Base-by-base conservation (phyloP, 2,329 filamentous ascomycete genomes). In the Aquanectria penicillioides region DNA sequence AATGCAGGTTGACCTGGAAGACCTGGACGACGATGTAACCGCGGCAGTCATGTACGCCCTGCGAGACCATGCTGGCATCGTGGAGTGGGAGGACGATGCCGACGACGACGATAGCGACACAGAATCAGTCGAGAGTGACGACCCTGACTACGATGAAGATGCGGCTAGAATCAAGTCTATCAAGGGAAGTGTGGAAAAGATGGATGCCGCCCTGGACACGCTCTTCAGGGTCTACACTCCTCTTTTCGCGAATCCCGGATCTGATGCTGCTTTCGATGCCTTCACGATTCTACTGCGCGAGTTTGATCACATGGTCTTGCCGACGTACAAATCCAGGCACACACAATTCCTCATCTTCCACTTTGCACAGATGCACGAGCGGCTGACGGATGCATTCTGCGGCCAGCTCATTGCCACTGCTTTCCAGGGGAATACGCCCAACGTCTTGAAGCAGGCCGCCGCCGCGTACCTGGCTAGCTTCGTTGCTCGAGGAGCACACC, bases 311-410 rank as follows among this genome's bases (percentile, higher is more conserved):
- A 92, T 93, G 70, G 93, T 99, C 58, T 84, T 99, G 25, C 93
- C 94, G 4, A 96, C 93, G 12, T 93, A 95, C 73, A 92, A 93
- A 66, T 97, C 93, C 20, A 89, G 95, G 28, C 94, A 98, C 74
- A 93, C 93, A 0, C 95, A 99, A 71, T 99, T 98, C 69, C 86
- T 99, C 43, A 84, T 98, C 47, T 99, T 99, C 77, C 94, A 97
- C 77, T 97, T 97, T 73, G 91, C 92, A 13, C 94, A 99, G 75
- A 86, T 86, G 57, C 91, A 92, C 8, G 88, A 91, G 25, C 83
- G 86, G 38, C 86, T 97, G 43, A 89, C 92, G 57, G 92, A 95
- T 70, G 86, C 89, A 44, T 98, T 98, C 71, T 89, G 92, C 37
- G 90, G 90, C 28, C 89, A 89, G 20, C 90, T 94, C 64, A 79